Conservation (phyloP, 1,139 yeast genomes). For the Lodderomyces metapsilosis region DNA sequence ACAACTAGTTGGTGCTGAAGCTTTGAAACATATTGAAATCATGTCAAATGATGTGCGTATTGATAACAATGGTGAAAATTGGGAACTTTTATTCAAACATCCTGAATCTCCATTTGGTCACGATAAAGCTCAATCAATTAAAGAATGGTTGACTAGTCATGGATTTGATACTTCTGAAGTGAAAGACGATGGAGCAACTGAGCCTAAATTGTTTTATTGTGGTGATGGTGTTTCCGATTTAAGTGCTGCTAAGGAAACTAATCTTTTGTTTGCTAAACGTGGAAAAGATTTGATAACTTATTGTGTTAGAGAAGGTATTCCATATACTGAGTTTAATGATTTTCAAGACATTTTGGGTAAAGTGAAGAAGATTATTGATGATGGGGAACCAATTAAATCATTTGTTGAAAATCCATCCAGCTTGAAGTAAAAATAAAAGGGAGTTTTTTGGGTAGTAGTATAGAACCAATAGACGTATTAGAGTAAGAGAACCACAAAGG, state of each 20-base stretch:
- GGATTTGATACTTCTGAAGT: conserved; percentile 20
- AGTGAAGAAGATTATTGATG: conserved; percentile 34
- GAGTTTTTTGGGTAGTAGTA: no score
- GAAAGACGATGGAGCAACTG: conserved; percentile 13
- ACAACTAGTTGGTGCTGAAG: conserved; percentile 74
- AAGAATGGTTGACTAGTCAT: conserved; percentile 55
- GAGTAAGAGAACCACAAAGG: no score
- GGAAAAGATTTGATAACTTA: conserved; percentile 87
- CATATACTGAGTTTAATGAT: conserved; percentile 77
- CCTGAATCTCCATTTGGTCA: conserved; percentile 86
- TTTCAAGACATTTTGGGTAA: conserved; percentile 69
- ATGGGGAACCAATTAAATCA: conserved; percentile 25
- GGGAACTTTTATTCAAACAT: conserved; percentile 87
- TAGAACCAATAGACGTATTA: no score
- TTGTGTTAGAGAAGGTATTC: conserved; percentile 77
- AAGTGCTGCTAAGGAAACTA: conserved; percentile 93
- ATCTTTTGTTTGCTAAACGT: conserved; percentile 85
- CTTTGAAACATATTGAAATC: conserved; percentile 71
- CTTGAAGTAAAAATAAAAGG: conserved; percentile 7
- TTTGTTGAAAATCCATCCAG: conserved; percentile 27
- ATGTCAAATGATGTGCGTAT: conserved; percentile 75
- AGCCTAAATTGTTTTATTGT: conserved; percentile 76
- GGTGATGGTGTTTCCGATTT: conserved; percentile 98
- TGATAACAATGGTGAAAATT: conserved; percentile 40
- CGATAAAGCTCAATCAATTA: conserved; percentile 83